phyloP scores from a whole-genome alignment of 441 rosid species.

The Arabidopsis hybrid region DNA sequence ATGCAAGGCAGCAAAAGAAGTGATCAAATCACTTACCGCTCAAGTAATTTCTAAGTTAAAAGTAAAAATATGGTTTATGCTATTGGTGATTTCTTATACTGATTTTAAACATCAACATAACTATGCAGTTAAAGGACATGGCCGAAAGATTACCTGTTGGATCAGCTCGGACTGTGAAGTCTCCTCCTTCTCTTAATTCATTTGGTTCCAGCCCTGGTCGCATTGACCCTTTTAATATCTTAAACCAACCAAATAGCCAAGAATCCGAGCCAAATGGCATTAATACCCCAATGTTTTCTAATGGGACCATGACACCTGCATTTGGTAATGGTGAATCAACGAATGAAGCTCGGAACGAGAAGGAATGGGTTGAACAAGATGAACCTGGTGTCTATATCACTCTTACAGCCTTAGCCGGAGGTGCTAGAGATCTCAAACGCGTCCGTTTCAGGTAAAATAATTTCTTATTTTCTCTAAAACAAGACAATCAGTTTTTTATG shows the following conservation, averaged over 20 bases:
- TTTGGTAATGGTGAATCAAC: constrained; percentile 61
- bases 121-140: constrained; percentile 79
- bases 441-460: constrained; percentile 87
- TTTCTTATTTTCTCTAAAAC: neutral
- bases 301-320: constrained; percentile 55
- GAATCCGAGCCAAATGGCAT: constrained; percentile 62
- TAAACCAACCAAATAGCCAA: constrained; percentile 60
- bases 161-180: constrained; percentile 59
- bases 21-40: constrained; percentile 92
- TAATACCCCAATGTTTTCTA: constrained; percentile 55
- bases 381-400: constrained; percentile 96
- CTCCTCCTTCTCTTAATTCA: constrained; percentile 65
- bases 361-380: constrained; percentile 97
- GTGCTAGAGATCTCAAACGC: constrained; percentile 88
- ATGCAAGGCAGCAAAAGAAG: constrained; percentile 98
- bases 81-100: constrained; percentile 6
- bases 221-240: constrained; percentile 54
- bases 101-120: constrained; percentile 25
- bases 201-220: constrained; percentile 64
- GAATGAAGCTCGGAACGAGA: constrained; percentile 64
- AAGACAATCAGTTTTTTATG: neutral
- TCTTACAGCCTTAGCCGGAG: constrained; percentile 82
- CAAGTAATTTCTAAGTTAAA: constrained; percentile 48
- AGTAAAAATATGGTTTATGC: neutral
- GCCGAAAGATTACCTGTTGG: constrained; percentile 92